A percentile compares a stretch with the other conserved stretches of the same genome.
Evolutionary conservation across 805 yeast genomes (phyloP).

Genomic region (Clavispora fructus): DNA sequence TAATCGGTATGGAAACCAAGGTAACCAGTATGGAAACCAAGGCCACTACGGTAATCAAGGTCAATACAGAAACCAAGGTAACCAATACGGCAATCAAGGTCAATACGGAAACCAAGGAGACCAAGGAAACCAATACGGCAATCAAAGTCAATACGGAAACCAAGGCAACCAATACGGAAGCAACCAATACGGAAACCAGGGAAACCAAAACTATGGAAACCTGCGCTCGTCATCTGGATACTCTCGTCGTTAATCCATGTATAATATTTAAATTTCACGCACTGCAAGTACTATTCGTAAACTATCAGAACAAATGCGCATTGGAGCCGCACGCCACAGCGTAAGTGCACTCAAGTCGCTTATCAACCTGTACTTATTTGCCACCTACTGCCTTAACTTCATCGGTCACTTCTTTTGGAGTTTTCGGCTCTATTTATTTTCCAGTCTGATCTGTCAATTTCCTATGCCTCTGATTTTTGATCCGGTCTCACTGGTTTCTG

Average conservation of each 20-base stretch:
- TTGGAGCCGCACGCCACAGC: background rate
- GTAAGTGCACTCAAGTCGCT: background rate
- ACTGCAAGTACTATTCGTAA: background rate
- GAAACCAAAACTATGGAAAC: background rate
- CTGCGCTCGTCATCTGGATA: background rate
- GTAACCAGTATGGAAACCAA: background rate
- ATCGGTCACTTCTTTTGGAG: no score
- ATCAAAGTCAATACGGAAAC: slow-evolving; percentile 2
- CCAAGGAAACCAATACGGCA: slow-evolving; percentile 6
- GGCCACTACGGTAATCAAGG: background rate
- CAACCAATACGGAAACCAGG: background rate
- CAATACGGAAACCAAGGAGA: background rate
- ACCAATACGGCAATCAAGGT: slow-evolving; percentile 2
- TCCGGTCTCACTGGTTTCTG: background rate
- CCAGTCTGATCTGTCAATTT: no score
- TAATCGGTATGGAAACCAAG: background rate
- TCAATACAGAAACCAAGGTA: background rate
- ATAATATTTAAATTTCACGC: background rate
- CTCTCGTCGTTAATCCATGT: background rate
- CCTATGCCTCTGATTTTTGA: background rate
- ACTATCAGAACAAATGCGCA: background rate
- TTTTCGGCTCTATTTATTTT: no score
- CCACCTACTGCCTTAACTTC: no score
- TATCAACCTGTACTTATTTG: background rate
- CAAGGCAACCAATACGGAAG: background rate